Percentiles rank a stretch among this genome's conserved stretches.
phyloP scores from a whole-genome alignment of 179 eudicot species.

The Vitellaria paradoxa region DNA sequence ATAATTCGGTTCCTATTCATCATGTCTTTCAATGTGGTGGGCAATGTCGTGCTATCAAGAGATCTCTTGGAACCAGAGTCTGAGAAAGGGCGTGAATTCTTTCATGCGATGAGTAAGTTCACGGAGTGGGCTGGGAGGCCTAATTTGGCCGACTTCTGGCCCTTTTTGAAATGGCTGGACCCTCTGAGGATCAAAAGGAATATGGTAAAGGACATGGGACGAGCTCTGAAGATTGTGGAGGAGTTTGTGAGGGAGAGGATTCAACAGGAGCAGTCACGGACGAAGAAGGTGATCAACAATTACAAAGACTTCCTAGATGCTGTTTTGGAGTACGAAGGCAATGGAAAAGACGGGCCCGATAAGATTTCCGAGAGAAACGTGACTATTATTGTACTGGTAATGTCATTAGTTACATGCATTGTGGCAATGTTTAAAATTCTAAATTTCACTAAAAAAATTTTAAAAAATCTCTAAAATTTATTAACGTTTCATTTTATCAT shows the following conservation, averaged over 20 bases:
- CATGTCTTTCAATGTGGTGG: neutral
- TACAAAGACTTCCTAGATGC: conserved; percentile 9
- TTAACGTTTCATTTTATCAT: too few relatives aligned
- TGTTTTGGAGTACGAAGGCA: conserved; percentile 12
- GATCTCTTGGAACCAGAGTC: neutral
- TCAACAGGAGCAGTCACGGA: too few relatives aligned
- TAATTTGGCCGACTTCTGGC: conserved; percentile 5
- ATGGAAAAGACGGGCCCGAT: conserved; percentile 9
- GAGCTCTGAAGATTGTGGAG: neutral
- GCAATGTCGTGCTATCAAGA: conserved; percentile 9
- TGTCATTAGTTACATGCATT: too few relatives aligned
- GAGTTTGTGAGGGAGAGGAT: conserved; percentile 10
- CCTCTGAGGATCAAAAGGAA: neutral
- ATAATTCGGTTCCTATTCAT: neutral
- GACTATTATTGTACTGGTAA: conserved; percentile 1
- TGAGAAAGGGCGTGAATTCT: neutral
- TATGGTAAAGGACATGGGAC: conserved; percentile 10
- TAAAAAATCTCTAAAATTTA: too few relatives aligned
- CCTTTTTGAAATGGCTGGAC: conserved; percentile 1
- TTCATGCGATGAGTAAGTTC: neutral
- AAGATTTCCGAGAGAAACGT: neutral
- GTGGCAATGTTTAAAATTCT: too few relatives aligned
- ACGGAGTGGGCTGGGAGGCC: conserved; percentile 11
- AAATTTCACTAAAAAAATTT: too few relatives aligned
- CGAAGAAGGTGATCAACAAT: neutral